Conservation (phyloP, 2,329 filamentous ascomycete genomes). For the Neopestalotiopsis rosae region DNA sequence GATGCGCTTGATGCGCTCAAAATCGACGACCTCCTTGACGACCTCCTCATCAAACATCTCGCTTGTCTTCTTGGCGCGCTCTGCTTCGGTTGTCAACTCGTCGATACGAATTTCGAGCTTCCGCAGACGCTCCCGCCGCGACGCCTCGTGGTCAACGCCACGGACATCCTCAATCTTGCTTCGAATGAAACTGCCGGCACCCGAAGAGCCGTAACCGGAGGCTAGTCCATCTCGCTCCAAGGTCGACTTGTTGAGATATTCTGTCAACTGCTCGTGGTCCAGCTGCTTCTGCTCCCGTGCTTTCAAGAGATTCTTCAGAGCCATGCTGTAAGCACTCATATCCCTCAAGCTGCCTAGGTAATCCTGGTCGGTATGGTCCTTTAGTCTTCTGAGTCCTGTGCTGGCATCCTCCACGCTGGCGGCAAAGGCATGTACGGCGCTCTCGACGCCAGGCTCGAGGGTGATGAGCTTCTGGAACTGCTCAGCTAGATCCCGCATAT, state of each 20-base stretch:
- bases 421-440: conserved; percentile 83
- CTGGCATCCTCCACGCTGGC: conserved; percentile 85
- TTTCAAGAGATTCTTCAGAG: conserved; percentile 86
- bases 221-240: conserved; percentile 81
- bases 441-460: conserved; percentile 86
- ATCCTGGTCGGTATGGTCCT: conserved; percentile 92
- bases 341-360: conserved; percentile 92
- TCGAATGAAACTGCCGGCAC: conserved; percentile 85
- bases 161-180: conserved; percentile 96
- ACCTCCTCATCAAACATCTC: conserved; percentile 98
- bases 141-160: conserved; percentile 94
- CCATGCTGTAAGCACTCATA: conserved; percentile 93
- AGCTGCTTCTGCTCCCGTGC: conserved; percentile 97
- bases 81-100: conserved; percentile 86
- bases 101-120: conserved; percentile 94
- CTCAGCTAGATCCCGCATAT: conserved; percentile 87
- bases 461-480: conserved; percentile 94
- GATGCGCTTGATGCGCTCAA: conserved; percentile 93
- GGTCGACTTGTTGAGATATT: conserved; percentile 92
- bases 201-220: conserved; percentile 60
- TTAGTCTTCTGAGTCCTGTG: conserved; percentile 77
- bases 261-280: conserved; percentile 93
- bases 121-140: conserved; percentile 82
- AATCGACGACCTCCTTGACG: conserved; percentile 88
- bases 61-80: conserved; percentile 82